These are phyloP conservation scores for Aegilops sharonensis DNA, from an alignment of 176 grass and related monocot genomes.

Conservation along the genomic window DNA sequence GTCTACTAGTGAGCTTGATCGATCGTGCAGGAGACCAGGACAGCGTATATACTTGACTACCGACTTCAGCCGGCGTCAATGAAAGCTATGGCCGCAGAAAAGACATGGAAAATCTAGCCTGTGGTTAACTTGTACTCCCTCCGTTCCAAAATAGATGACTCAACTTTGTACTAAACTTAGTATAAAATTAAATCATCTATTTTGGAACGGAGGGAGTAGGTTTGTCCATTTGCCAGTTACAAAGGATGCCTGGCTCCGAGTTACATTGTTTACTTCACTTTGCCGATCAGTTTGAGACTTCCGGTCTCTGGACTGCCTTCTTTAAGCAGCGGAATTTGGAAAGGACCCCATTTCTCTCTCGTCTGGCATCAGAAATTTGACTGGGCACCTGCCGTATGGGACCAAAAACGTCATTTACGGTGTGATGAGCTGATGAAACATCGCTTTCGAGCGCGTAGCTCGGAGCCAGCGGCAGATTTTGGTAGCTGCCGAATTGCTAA, in stretches of 20 bases:
- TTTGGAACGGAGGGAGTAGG: neutral
- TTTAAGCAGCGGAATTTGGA: neutral
- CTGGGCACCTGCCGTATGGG: neutral
- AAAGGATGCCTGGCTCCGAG: neutral
- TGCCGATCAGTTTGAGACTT: neutral
- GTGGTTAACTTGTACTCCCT: neutral
- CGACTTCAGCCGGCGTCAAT: constrained; percentile 25
- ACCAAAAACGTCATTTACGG: neutral
- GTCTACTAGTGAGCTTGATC: neutral
- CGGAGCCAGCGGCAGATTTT: neutral
- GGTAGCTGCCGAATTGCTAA: neutral
- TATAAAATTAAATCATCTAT: no score
- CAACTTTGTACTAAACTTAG: no score
- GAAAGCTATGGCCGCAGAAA: constrained; percentile 21
- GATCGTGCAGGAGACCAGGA: constrained; percentile 17
- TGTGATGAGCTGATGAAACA: neutral
- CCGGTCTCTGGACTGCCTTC: neutral
- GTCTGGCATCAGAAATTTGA: constrained; percentile 2
- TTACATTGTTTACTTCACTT: neutral
- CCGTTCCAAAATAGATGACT: no score
- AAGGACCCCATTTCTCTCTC: neutral
- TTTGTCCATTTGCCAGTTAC: neutral
- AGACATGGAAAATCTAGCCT: constrained; percentile 8
- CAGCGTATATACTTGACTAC: neutral
- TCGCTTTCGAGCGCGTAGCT: neutral